These are phyloP conservation scores for Arthrobotrys sphaeroides DNA, from an alignment of 2,329 filamentous ascomycete genomes.

Conservation along the genomic window DNA sequence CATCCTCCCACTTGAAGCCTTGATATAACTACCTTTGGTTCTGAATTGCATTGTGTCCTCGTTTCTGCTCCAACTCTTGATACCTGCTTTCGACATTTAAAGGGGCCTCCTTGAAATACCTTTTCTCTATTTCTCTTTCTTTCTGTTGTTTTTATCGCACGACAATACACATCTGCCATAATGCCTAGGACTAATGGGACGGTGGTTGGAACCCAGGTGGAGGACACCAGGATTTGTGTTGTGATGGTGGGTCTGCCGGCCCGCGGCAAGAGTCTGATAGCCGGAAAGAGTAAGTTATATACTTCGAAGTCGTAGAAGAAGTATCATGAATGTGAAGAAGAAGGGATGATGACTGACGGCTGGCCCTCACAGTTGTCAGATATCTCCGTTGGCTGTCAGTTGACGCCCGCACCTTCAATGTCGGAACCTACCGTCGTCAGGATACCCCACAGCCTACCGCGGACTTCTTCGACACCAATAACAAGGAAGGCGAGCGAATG, in stretches of 20 bases:
- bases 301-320: no score
- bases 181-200: slow-evolving; percentile 54
- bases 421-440: slow-evolving; percentile 91
- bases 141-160: neutral
- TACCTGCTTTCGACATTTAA: neutral
- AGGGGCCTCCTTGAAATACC: neutral
- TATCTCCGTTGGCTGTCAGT: slow-evolving; percentile 98
- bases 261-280: slow-evolving; percentile 95
- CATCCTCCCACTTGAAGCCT: slow-evolving; percentile 26
- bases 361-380: slow-evolving; percentile 74
- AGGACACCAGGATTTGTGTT: slow-evolving; percentile 69
- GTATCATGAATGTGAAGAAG: slow-evolving; percentile 32
- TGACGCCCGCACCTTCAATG: slow-evolving; percentile 93
- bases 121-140: neutral
- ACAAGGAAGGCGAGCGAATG: slow-evolving; percentile 87
- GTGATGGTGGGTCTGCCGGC: slow-evolving; percentile 98
- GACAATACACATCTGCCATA: slow-evolving; percentile 21
- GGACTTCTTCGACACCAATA: slow-evolving; percentile 93
- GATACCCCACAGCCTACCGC: slow-evolving; percentile 89
- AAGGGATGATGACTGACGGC: slow-evolving; percentile 25
- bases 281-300: slow-evolving; percentile 90
- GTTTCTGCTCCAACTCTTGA: neutral
- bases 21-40: slow-evolving; percentile 3
- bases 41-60: slow-evolving; percentile 7
- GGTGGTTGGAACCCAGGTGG: slow-evolving; percentile 52